Percentiles rank a stretch among this genome's conserved stretches.
Evolutionary conservation across 805 yeast species (phyloP).

Genomic region (Candida sonorensis): DNA sequence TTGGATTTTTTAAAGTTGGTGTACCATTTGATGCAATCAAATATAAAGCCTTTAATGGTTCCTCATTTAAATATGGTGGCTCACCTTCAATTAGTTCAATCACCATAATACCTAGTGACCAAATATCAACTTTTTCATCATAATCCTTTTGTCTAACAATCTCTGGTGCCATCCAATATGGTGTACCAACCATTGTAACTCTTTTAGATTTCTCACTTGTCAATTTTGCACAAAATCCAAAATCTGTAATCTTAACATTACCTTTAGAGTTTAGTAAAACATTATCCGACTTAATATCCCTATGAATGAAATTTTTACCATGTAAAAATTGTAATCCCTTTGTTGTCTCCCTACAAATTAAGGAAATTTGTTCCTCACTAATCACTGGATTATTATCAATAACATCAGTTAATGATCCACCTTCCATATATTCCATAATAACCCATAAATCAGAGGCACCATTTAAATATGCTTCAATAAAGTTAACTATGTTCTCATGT

Average conservation of each 20-base stretch:
- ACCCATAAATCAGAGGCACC: slow-evolving; percentile 88
- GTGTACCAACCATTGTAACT: slow-evolving; percentile 98
- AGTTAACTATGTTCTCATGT: slow-evolving; percentile 92
- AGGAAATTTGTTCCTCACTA: slow-evolving; percentile 84
- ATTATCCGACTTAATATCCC: slow-evolving; percentile 96
- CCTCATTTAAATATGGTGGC: slow-evolving; percentile 95
- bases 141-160: slow-evolving; percentile 92
- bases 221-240: slow-evolving; percentile 91
- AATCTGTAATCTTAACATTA: slow-evolving; percentile 90
- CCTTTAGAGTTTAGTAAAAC: slow-evolving; percentile 78
- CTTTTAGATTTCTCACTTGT: slow-evolving; percentile 78
- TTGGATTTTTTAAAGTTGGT: slow-evolving; percentile 84
- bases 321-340: slow-evolving; percentile 90
- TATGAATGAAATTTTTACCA: slow-evolving; percentile 85
- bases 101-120: slow-evolving; percentile 98
- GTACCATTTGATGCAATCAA: slow-evolving; percentile 96
- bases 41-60: slow-evolving; percentile 89
- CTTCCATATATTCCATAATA: slow-evolving; percentile 99
- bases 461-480: slow-evolving; percentile 81
- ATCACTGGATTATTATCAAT: slow-evolving; percentile 81
- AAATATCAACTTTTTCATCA: slow-evolving; percentile 93
- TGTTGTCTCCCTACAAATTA: slow-evolving; percentile 84
- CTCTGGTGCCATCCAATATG: slow-evolving; percentile 99
- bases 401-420: slow-evolving; percentile 94
- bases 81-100: slow-evolving; percentile 99